These are phyloP conservation scores for Starmerella stigmatis DNA, from an alignment of 805 yeast genomes.

Conservation along the genomic window DNA sequence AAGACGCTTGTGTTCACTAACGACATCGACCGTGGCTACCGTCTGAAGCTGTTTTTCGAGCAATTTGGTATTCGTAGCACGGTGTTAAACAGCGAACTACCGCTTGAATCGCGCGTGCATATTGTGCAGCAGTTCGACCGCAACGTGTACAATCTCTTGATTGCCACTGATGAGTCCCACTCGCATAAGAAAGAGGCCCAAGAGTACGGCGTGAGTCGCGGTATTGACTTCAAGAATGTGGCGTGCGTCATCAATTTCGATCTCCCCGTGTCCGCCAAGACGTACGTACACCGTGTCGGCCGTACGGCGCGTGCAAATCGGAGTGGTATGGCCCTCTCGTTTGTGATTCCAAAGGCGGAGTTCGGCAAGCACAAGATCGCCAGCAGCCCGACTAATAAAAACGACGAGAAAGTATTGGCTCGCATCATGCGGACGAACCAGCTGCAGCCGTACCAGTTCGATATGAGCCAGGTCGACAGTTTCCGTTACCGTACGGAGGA, in stretches of 20 bases:
- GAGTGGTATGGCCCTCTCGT: conserved; percentile 87
- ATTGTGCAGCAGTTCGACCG: conserved; percentile 93
- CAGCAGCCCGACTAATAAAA: conserved; percentile 53
- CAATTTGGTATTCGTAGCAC: conserved; percentile 89
- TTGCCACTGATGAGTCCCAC: conserved; percentile 87
- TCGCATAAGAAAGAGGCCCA: conserved; percentile 29
- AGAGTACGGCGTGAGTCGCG: conserved; percentile 92
- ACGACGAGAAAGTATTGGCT: conserved; percentile 75
- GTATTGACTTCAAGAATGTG: conserved; percentile 91
- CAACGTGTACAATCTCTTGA: conserved; percentile 71
- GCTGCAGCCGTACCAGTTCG: conserved; percentile 79
- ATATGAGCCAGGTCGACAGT: conserved; percentile 83
- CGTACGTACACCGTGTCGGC: conserved; percentile 89
- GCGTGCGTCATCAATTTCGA: conserved; percentile 95
- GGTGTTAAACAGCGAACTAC: conserved; percentile 83
- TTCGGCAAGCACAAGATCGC: conserved; percentile 86
- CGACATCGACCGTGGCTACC: conserved; percentile 88
- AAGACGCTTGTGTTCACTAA: conserved; percentile 86
- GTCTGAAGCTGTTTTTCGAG: conserved; percentile 79
- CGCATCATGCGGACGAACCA: conserved; percentile 68
- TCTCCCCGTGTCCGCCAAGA: conserved; percentile 76
- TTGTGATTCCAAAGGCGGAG: conserved; percentile 72
- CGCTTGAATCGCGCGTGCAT: conserved; percentile 84
- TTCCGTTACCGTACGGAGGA: conserved; percentile 95
- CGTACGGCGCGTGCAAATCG: conserved; percentile 97